phyloP scores from a whole-genome alignment of 106 monocot genomes.

The Platanthera guangdongensis region DNA sequence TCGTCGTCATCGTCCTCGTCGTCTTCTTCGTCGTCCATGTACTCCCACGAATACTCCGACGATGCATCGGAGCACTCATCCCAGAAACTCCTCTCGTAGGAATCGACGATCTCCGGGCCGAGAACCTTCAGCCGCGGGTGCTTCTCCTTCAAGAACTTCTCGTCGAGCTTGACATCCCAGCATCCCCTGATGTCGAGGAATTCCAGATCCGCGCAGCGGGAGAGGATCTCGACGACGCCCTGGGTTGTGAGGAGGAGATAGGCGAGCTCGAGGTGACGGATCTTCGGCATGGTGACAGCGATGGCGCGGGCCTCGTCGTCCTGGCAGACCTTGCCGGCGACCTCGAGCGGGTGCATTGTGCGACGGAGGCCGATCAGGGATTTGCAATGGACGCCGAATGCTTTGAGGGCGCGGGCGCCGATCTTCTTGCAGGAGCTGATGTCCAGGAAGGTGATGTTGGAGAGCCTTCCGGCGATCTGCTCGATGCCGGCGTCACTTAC shows the following conservation, averaged over 20 bases:
- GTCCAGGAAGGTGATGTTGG: slow-evolving; percentile 70
- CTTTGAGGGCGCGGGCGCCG: slow-evolving; percentile 55
- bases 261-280: slow-evolving; percentile 67
- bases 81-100: slow-evolving; percentile 58
- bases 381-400: slow-evolving; percentile 69
- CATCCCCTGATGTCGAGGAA: slow-evolving; percentile 76
- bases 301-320: slow-evolving; percentile 88
- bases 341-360: slow-evolving; percentile 70
- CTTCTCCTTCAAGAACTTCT: slow-evolving; percentile 53
- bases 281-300: slow-evolving; percentile 64
- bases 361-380: slow-evolving; percentile 46
- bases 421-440: slow-evolving; percentile 83
- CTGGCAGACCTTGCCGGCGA: slow-evolving; percentile 53
- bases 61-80: slow-evolving; percentile 67
- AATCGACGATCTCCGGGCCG: slow-evolving; percentile 60
- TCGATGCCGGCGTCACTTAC: slow-evolving; percentile 67
- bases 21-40: slow-evolving; percentile 25
- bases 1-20: slow-evolving; percentile 15
- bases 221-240: slow-evolving; percentile 66
- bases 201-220: slow-evolving; percentile 56
- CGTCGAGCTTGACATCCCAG: slow-evolving; percentile 80
- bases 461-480: slow-evolving; percentile 48
- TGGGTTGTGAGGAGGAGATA: slow-evolving; percentile 52
- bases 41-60: slow-evolving; percentile 72
- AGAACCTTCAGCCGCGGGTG: slow-evolving; percentile 42